Conservation (phyloP, 257 asterid species). For the Anisodus acutangulus region DNA sequence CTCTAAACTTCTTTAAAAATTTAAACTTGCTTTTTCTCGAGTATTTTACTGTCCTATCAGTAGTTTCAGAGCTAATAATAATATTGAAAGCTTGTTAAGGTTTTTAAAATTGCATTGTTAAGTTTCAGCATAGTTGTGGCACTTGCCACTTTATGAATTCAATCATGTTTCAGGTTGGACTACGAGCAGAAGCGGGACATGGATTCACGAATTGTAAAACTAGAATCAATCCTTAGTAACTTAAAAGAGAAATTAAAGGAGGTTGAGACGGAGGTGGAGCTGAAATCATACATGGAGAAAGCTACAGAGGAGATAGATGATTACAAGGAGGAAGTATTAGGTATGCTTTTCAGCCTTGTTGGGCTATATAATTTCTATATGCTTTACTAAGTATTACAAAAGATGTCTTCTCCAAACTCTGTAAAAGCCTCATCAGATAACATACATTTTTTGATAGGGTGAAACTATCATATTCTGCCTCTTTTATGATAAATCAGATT, state of each 20-base stretch:
- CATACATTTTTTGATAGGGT: not conserved
- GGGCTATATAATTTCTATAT: not conserved
- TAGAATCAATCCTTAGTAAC: slow-evolving; percentile 65
- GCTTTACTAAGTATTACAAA: slow-evolving; percentile 20
- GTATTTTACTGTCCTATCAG: not conserved
- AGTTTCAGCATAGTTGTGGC: not conserved
- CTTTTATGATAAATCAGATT: slow-evolving; percentile 1
- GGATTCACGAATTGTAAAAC: slow-evolving; percentile 81
- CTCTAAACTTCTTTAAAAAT: not conserved
- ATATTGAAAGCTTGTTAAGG: not conserved
- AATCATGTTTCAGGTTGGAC: slow-evolving; percentile 64
- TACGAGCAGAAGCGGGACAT: slow-evolving; percentile 90
- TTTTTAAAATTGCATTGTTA: not conserved
- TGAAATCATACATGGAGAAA: slow-evolving; percentile 64
- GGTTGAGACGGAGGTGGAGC: slow-evolving; percentile 63
- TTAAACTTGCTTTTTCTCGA: not conserved
- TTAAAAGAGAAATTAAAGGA: slow-evolving; percentile 59
- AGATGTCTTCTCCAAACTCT: not conserved
- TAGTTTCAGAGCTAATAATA: slow-evolving; percentile 9
- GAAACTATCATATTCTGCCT: slow-evolving; percentile 10
- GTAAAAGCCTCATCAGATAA: not conserved
- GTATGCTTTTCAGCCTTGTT: slow-evolving; percentile 40
- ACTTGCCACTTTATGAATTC: not conserved
- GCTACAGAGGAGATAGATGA: slow-evolving; percentile 67
- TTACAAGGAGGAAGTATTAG: slow-evolving; percentile 63